phyloP scores from a whole-genome alignment of 2,329 filamentous ascomycete species.

The Sclerotinia trifoliorum region DNA sequence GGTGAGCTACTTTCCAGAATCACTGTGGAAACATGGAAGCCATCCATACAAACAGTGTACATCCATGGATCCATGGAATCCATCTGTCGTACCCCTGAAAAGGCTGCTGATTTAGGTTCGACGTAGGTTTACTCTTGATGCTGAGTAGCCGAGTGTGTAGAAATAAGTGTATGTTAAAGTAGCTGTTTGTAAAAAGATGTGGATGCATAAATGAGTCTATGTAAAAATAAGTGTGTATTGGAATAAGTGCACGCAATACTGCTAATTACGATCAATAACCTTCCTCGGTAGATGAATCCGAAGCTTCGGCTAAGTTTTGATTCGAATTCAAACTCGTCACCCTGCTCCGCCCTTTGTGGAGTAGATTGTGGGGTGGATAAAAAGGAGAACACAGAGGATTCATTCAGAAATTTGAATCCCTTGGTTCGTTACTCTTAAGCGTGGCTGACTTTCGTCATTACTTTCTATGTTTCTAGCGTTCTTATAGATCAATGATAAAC shows the following conservation, averaged over 20 bases:
- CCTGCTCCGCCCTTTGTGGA: constrained; percentile 7
- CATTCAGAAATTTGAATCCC: not conserved
- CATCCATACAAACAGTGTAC: not conserved
- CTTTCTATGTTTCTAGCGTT: not conserved
- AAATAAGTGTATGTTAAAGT: too few species aligned
- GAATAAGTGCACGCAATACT: not conserved
- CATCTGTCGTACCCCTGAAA: not conserved
- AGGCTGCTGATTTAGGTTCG: not conserved
- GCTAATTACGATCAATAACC: not conserved
- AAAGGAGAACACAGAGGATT: not conserved
- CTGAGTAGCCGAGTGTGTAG: not conserved
- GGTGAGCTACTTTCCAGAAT: constrained; percentile 17
- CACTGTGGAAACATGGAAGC: not conserved
- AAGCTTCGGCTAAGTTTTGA: not conserved
- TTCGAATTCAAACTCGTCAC: constrained; percentile 14
- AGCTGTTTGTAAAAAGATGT: too few species aligned
- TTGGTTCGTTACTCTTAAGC: not conserved
- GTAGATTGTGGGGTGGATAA: not conserved
- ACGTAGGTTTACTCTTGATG: not conserved
- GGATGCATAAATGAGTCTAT: too few species aligned
- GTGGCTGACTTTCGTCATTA: not conserved
- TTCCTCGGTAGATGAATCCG: not conserved
- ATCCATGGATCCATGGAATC: not conserved
- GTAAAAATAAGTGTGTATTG: too few species aligned
- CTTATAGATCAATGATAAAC: not conserved